Conservation (phyloP, 2,329 filamentous ascomycete genomes). For the Cryphonectria radicalis region DNA sequence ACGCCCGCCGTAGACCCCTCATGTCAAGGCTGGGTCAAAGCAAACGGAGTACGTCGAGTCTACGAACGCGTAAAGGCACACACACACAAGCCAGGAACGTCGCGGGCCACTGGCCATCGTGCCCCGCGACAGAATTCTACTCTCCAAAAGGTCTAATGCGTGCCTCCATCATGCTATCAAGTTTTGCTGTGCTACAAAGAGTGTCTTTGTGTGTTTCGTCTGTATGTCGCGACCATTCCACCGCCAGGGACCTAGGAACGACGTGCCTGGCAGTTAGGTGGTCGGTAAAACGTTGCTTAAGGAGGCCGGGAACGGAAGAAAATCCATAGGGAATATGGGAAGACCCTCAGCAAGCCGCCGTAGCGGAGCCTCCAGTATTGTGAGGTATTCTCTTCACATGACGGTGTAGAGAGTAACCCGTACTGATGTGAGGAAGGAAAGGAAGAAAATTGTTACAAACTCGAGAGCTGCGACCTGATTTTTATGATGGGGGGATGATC, state of each 20-base stretch:
- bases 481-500: background rate
- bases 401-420: constrained; percentile 52
- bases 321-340: constrained; percentile 50
- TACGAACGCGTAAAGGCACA: background rate
- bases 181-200: background rate
- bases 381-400: constrained; percentile 51
- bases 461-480: constrained; percentile 6
- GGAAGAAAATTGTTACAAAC: constrained; percentile 27
- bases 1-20: background rate
- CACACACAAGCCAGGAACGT: background rate
- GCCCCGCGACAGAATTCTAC: background rate
- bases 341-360: constrained; percentile 60
- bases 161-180: background rate
- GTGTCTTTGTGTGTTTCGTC: background rate
- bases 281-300: constrained; percentile 46
- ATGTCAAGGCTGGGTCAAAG: background rate
- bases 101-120: background rate
- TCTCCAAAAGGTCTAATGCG: background rate
- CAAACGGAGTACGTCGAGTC: background rate
- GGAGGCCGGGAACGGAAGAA: constrained; percentile 62
- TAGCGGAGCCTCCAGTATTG: constrained; percentile 53
- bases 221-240: constrained; percentile 55
- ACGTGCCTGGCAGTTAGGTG: constrained; percentile 50
- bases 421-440: constrained; percentile 49
- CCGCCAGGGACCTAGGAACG: constrained; percentile 52